Evolutionary conservation across 2,329 filamentous ascomycete species (phyloP).

Genomic region (Phyllosticta ampelicida): DNA sequence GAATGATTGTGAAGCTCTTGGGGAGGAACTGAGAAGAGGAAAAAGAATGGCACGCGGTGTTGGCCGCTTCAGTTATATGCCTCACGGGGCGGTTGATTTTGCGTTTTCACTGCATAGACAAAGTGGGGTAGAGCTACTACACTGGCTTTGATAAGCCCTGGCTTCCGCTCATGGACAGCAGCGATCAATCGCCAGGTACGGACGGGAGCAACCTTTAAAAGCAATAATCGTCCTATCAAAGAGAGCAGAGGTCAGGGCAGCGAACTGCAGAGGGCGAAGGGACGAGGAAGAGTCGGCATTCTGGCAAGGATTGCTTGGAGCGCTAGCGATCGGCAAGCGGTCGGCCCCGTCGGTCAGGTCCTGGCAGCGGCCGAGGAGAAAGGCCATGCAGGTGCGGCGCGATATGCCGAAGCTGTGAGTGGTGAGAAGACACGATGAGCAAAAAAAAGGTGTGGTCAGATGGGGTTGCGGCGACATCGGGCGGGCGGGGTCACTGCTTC

Average conservation of each 20-base stretch:
- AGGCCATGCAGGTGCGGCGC: neutral
- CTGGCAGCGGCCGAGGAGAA: conserved; percentile 8
- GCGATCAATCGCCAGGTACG: neutral
- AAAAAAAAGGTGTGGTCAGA: neutral
- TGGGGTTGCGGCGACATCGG: neutral
- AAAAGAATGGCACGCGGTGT: neutral
- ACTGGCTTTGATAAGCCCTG: neutral
- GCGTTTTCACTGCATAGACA: neutral
- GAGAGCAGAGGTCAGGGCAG: neutral
- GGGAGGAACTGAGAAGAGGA: neutral
- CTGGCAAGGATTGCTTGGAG: neutral
- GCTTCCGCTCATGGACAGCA: neutral
- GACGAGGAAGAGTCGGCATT: neutral
- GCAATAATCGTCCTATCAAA: neutral
- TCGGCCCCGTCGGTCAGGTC: neutral
- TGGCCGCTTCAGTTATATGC: neutral
- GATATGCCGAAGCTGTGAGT: neutral
- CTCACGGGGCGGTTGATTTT: neutral
- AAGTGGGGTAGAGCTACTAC: conserved; percentile 2
- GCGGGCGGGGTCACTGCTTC: neutral
- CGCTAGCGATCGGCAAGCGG: neutral
- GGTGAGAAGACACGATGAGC: neutral
- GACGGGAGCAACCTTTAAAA: conserved; percentile 1
- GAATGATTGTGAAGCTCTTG: neutral
- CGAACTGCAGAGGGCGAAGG: neutral